A percentile compares a stretch with the other conserved stretches of the same genome.
Evolutionary conservation across 2,329 filamentous ascomycete genomes (phyloP).

Genomic region (Diaporthe longicolla): DNA sequence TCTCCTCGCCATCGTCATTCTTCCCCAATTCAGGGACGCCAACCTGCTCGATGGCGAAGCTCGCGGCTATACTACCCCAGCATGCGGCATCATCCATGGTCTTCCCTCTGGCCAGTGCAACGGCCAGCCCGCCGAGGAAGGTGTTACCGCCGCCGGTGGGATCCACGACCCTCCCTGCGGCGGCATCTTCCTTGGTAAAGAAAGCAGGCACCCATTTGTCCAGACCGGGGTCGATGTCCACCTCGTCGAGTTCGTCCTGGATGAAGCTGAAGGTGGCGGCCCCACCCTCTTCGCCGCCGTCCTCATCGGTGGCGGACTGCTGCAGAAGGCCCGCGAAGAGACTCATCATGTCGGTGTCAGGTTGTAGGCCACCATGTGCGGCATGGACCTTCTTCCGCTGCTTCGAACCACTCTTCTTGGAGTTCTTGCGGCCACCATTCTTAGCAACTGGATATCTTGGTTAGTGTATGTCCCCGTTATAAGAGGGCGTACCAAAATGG

Average conservation of each 20-base stretch:
- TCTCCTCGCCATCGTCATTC: conserved; percentile 63
- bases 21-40: conserved; percentile 77
- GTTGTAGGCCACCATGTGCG: conserved; percentile 66
- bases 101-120: conserved; percentile 72
- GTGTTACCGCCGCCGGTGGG: conserved; percentile 95
- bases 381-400: conserved; percentile 59
- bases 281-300: conserved; percentile 51
- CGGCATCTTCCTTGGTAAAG: conserved; percentile 59
- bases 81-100: conserved; percentile 78
- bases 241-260: conserved; percentile 59
- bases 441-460: conserved; percentile 58
- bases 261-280: conserved; percentile 61
- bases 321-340: conserved; percentile 72
- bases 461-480: background rate
- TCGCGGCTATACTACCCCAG: conserved; percentile 87
- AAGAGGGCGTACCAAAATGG: too few relatives aligned
- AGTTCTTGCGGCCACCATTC: conserved; percentile 63
- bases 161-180: conserved; percentile 77
- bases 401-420: conserved; percentile 47
- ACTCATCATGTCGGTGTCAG: conserved; percentile 74
- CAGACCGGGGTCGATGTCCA: conserved; percentile 74
- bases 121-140: conserved; percentile 77
- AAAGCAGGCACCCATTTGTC: conserved; percentile 86
- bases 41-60: conserved; percentile 95
- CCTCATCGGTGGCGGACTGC: conserved; percentile 29